Conservation (phyloP, 2,329 filamentous ascomycete genomes). For the Piedraia hortae region DNA sequence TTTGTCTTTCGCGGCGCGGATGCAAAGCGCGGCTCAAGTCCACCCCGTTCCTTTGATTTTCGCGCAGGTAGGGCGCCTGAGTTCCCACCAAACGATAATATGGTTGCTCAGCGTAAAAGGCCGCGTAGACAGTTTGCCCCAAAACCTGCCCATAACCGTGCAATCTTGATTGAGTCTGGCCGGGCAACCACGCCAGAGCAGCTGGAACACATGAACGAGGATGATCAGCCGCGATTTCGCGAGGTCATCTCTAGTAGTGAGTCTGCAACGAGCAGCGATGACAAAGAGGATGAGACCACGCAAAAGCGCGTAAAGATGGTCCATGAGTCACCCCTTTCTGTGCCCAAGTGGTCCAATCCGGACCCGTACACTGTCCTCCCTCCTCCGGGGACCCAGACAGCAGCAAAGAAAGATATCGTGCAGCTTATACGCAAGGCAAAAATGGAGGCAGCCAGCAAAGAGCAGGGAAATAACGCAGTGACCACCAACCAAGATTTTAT, state of each 20-base stretch:
- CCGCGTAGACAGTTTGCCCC: constrained; percentile 1
- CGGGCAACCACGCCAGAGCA: constrained; percentile 19
- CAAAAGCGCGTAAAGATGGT: constrained; percentile 10
- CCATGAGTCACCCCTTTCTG: constrained; percentile 7
- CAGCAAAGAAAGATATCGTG: constrained; percentile 65
- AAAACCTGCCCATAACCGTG: constrained; percentile 17
- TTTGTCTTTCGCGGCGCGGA: too few relatives aligned
- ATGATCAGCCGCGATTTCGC: constrained; percentile 16
- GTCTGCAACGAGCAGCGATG: constrained; percentile 4
- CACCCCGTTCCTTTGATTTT: too few relatives aligned
- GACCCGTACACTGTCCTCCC: constrained; percentile 79
- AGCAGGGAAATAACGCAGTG: constrained; percentile 13
- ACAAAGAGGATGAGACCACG: constrained; percentile 6
- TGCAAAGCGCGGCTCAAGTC: too few relatives aligned
- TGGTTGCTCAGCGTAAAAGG: too few relatives aligned
- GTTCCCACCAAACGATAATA: too few relatives aligned
- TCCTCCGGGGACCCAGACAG: constrained; percentile 41
- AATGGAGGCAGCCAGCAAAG: constrained; percentile 31
- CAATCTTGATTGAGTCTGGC: constrained; percentile 15
- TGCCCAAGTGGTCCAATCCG: constrained; percentile 79
- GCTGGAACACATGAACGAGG: constrained; percentile 15
- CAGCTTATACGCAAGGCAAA: constrained; percentile 79
- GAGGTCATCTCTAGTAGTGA: constrained; percentile 17
- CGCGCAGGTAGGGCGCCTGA: too few relatives aligned
- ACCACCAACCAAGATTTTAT: constrained; percentile 53